phyloP scores from a whole-genome alignment of 805 yeast species.

The Pichia gijzeniarum region DNA sequence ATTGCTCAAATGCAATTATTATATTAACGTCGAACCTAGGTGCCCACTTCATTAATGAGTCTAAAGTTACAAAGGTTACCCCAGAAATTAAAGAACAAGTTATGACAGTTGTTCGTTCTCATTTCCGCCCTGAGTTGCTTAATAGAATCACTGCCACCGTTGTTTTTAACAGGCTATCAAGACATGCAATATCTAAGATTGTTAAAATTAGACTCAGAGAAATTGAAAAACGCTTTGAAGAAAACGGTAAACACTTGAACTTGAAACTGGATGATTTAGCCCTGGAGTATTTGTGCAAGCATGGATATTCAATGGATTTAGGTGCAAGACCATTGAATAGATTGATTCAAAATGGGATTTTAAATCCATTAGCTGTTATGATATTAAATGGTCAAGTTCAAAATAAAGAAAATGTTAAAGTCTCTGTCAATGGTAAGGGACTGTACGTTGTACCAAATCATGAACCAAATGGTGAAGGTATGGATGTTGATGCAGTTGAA shows the following conservation, averaged over 20 bases:
- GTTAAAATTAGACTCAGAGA: slow-evolving; percentile 80
- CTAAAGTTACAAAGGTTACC: slow-evolving; percentile 56
- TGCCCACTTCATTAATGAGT: slow-evolving; percentile 75
- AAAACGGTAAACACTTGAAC: slow-evolving; percentile 71
- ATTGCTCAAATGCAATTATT: slow-evolving; percentile 85
- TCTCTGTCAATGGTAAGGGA: slow-evolving; percentile 53
- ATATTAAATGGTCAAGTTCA: slow-evolving; percentile 78
- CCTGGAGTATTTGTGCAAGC: slow-evolving; percentile 68
- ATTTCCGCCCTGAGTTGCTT: slow-evolving; percentile 95
- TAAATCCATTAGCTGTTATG: slow-evolving; percentile 85
- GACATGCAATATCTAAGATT: slow-evolving; percentile 86
- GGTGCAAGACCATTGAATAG: slow-evolving; percentile 97
- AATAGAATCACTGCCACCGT: slow-evolving; percentile 93
- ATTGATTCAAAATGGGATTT: slow-evolving; percentile 79
- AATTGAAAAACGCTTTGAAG: slow-evolving; percentile 77
- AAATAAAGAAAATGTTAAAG: slow-evolving; percentile 82
- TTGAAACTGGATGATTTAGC: slow-evolving; percentile 74
- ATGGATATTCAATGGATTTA: slow-evolving; percentile 88
- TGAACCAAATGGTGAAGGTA: slow-evolving; percentile 46
- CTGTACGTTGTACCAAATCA: slow-evolving; percentile 85
- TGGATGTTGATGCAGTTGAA: slow-evolving; percentile 51
- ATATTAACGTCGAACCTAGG: slow-evolving; percentile 98
- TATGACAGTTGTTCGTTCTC: slow-evolving; percentile 75
- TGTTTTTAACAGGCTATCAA: slow-evolving; percentile 86
- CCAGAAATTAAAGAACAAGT: slow-evolving; percentile 68